Conservation (phyloP, 2,329 filamentous ascomycete species). For the Alternaria incomplexa region DNA sequence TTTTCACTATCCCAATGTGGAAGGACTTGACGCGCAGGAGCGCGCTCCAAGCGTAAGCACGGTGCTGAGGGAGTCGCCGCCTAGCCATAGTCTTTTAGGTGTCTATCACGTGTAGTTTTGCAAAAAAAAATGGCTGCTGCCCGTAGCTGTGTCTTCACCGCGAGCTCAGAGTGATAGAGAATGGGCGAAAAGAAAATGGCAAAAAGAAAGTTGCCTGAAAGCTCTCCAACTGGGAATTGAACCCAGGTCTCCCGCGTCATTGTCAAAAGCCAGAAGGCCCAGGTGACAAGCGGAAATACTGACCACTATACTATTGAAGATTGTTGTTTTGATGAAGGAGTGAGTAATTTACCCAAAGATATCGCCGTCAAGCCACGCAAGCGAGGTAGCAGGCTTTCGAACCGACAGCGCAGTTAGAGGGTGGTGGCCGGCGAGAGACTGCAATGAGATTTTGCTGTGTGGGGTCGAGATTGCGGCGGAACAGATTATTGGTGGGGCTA, state of each 20-base stretch:
- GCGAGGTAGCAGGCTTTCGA: rapidly evolving
- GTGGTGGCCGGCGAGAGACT: background rate
- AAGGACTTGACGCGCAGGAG: background rate
- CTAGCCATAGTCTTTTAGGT: background rate
- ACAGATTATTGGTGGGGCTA: background rate
- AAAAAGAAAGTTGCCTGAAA: background rate
- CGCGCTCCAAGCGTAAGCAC: background rate
- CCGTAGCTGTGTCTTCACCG: background rate
- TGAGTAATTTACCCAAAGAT: too few species aligned
- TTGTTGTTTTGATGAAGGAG: background rate
- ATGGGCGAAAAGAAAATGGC: background rate
- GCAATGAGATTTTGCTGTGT: background rate
- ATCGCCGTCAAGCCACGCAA: background rate
- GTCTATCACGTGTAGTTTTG: background rate
- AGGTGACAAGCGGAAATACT: slow-evolving; percentile 1
- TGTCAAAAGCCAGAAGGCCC: background rate
- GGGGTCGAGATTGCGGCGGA: background rate
- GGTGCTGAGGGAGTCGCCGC: background rate
- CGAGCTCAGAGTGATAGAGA: too few species aligned
- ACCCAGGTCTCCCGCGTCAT: background rate
- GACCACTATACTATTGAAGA: slow-evolving; percentile 4
- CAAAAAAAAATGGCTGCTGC: background rate
- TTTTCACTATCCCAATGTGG: background rate
- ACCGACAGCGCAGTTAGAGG: rapidly evolving
- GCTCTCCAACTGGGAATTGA: slow-evolving; percentile 2